Evolutionary conservation across 2,329 filamentous ascomycete species (phyloP), one percentile per base, ranked within the genome.

Genomic region (Fusarium sp.): DNA sequence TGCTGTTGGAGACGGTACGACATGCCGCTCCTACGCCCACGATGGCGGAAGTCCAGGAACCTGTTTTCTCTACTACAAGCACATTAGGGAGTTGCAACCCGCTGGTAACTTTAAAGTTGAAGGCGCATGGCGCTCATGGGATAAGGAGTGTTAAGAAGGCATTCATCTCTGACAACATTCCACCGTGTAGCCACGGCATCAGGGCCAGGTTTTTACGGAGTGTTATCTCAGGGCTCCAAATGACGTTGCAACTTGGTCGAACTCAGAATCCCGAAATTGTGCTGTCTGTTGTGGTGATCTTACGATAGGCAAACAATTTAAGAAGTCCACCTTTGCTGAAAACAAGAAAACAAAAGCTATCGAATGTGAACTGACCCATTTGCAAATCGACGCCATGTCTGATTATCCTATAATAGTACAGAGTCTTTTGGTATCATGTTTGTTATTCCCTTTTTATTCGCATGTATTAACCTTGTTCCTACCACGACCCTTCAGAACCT

Each of bases 401-500:
- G 12, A 35, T 21, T 11, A 15, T 5, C 6, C 9, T 9, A 6
- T 12, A 13, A n/a, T 4, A 21, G 1, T 28, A 12, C 7, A 3
- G 28, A 16, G 7, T 15, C 5, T 21, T 16, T 16, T 2, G 3
- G 33, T 33, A 13, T 15, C 33, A 6, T 13, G 10, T 28, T 18
- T 35, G 3, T n/a, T 25, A 21, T n/a, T 19, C 5, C 15, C 10
- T 32, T 44, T 37, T 5, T 3, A n/a, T 18, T 13, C 12, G 2
- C 6, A 30, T 12, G 1, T n/a, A 50, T 37, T 11, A 8, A 32
- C 4, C 9, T n/a, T 1, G 5, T 28, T 13, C 12, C 30, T 66
- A 77, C 75, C 75, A 78, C 25, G 61, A 50, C 10, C 64, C 65
- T 16, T 53, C 56, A 6, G 58, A 64, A 4, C 43, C 42, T 18